Conservation (phyloP, 805 yeast species). For the Lipomyces japonicus region DNA sequence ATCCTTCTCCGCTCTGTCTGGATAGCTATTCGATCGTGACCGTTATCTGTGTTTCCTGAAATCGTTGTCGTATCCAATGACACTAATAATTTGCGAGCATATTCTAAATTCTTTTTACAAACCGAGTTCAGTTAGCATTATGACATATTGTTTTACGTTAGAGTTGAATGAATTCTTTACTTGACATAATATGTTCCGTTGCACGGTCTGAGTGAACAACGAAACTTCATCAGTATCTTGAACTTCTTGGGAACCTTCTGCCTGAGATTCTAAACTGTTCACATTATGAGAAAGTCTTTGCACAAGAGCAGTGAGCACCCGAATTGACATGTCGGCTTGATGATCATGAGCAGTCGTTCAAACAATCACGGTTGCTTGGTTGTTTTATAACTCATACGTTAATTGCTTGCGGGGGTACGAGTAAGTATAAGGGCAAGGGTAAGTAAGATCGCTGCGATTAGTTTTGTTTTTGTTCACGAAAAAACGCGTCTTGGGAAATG, state of each 20-base stretch:
- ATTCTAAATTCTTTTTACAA: slow-evolving; percentile 16
- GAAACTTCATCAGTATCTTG: slow-evolving; percentile 3
- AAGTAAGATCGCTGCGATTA: too few species aligned
- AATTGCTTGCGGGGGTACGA: too few species aligned
- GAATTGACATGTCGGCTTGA: slow-evolving; percentile 9
- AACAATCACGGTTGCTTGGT: too few species aligned
- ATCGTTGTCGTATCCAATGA: slow-evolving; percentile 12
- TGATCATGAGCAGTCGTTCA: neutral
- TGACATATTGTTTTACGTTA: too few species aligned
- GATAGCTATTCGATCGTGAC: slow-evolving; percentile 2
- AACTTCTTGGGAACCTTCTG: too few species aligned
- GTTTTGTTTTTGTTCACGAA: too few species aligned
- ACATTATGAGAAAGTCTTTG: slow-evolving; percentile 3
- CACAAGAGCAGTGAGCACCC: slow-evolving; percentile 8
- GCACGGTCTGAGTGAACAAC: slow-evolving; percentile 10
- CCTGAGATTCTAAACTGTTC: slow-evolving; percentile 3
- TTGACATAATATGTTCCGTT: slow-evolving; percentile 16
- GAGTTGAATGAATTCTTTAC: too few species aligned
- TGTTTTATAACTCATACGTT: too few species aligned
- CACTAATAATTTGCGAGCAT: slow-evolving; percentile 20
- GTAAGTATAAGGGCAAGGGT: too few species aligned
- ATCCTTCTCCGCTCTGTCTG: slow-evolving; percentile 21
- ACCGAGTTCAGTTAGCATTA: too few species aligned
- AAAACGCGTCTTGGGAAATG: too few species aligned
- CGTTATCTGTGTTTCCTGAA: slow-evolving; percentile 1